Evolutionary conservation across 768 basidiomycete species (phyloP).

Genomic region (Leucogyrophana mollusca): DNA sequence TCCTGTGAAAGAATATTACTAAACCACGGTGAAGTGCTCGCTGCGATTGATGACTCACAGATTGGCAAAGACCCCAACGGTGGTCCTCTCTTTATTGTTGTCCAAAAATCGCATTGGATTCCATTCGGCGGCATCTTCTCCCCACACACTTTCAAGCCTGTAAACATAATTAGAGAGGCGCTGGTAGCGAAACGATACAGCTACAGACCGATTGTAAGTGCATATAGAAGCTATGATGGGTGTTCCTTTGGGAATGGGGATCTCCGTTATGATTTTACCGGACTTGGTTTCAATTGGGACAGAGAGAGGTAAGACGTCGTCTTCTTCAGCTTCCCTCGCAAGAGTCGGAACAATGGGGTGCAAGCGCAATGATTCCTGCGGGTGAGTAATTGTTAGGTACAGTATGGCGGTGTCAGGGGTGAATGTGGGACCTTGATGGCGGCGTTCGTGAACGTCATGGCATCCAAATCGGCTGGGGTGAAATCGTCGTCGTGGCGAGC

Average conservation of each 20-base stretch:
- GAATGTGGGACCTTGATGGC: constrained; percentile 26
- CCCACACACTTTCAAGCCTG: constrained; percentile 15
- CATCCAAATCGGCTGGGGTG: constrained; percentile 28
- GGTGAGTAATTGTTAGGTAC: neutral
- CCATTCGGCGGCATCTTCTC: constrained; percentile 19
- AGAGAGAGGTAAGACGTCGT: constrained; percentile 33
- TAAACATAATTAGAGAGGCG: neutral
- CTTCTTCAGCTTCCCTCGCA: constrained; percentile 21
- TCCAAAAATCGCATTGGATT: constrained; percentile 17
- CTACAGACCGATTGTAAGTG: constrained; percentile 30
- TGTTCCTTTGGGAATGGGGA: constrained; percentile 19
- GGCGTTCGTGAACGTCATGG: constrained; percentile 31
- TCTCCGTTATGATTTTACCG: constrained; percentile 15
- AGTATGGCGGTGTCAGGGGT: neutral
- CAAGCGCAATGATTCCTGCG: constrained; percentile 27
- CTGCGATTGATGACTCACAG: constrained; percentile 2
- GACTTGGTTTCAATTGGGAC: constrained; percentile 24
- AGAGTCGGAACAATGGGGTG: constrained; percentile 30
- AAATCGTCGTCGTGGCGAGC: constrained; percentile 25
- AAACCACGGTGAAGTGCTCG: neutral
- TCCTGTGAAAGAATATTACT: neutral
- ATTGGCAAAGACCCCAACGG: constrained; percentile 10
- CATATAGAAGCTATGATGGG: constrained; percentile 11
- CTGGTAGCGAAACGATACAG: neutral
- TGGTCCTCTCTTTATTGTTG: neutral